These are phyloP conservation scores for Nemania sp. DNA, from an alignment of 2,329 filamentous ascomycete species.

Conservation along the genomic window DNA sequence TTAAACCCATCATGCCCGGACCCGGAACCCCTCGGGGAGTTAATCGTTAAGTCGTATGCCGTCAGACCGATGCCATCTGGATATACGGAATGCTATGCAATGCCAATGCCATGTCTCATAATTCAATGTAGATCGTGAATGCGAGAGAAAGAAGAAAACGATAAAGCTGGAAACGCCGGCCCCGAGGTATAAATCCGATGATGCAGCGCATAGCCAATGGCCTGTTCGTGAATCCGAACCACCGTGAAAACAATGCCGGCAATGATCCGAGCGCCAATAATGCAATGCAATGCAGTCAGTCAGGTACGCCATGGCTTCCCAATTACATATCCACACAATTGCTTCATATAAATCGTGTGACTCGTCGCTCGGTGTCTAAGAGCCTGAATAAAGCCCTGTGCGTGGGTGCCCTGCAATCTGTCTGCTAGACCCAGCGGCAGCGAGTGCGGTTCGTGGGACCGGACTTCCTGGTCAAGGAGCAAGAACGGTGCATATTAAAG, in stretches of 20 bases:
- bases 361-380: no score
- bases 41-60: neutral
- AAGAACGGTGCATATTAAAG: no score
- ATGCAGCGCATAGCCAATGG: neutral
- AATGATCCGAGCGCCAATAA: neutral
- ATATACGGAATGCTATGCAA: no score
- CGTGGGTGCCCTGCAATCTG: no score
- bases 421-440: no score
- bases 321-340: no score
- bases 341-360: no score
- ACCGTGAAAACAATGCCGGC: neutral
- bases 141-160: neutral
- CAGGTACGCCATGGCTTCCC: no score
- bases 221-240: neutral
- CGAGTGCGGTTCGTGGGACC: no score
- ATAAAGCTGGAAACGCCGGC: neutral
- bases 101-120: neutral
- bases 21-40: constrained; percentile 1
- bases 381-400: no score
- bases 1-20: no score
- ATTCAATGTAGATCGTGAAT: neutral
- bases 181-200: neutral
- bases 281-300: neutral
- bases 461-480: no score
- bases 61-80: neutral